phyloP scores from a whole-genome alignment of 2,329 filamentous ascomycete species.

The Dothistroma pini region DNA sequence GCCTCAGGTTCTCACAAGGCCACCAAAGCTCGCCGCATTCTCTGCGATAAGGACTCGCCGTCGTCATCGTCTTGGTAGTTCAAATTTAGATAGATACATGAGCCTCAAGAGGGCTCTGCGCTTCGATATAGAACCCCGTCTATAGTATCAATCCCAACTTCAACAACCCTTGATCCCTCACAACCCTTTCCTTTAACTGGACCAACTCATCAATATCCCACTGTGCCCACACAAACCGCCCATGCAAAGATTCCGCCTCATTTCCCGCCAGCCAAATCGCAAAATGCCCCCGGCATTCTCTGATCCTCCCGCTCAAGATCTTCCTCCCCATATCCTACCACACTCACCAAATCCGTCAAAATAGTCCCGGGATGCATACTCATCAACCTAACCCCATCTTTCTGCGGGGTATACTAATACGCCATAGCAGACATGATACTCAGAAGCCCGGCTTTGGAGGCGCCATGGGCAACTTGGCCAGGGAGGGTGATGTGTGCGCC shows the following conservation, averaged over 20 bases:
- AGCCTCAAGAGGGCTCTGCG: too few relatives aligned
- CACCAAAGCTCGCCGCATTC: too few relatives aligned
- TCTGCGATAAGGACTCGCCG: too few relatives aligned
- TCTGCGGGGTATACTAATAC: background rate
- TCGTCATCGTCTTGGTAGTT: too few relatives aligned
- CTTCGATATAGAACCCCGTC: background rate
- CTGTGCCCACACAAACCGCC: slow-evolving; percentile 30
- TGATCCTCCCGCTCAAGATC: slow-evolving; percentile 20
- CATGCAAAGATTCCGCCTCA: slow-evolving; percentile 41
- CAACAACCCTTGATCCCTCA: slow-evolving; percentile 20
- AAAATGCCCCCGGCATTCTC: slow-evolving; percentile 28
- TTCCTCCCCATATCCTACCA: slow-evolving; percentile 1
- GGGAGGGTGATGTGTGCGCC: slow-evolving; percentile 33
- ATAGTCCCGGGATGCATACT: slow-evolving; percentile 16
- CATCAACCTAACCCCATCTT: slow-evolving; percentile 7
- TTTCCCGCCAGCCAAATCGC: slow-evolving; percentile 39
- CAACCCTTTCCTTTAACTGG: slow-evolving; percentile 13
- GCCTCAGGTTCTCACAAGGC: too few relatives aligned
- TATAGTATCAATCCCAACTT: slow-evolving; percentile 20
- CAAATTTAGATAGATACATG: too few relatives aligned
- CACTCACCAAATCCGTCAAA: slow-evolving; percentile 5
- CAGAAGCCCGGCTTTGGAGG: slow-evolving; percentile 16
- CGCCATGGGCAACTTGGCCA: slow-evolving; percentile 10
- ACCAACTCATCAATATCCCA: slow-evolving; percentile 27
- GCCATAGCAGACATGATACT: slow-evolving; percentile 10